Percentiles rank a stretch among this genome's conserved stretches.
These are phyloP conservation scores for Cystoderma amianthinum DNA, from an alignment of 768 basidiomycete genomes.

Conservation along the genomic window DNA sequence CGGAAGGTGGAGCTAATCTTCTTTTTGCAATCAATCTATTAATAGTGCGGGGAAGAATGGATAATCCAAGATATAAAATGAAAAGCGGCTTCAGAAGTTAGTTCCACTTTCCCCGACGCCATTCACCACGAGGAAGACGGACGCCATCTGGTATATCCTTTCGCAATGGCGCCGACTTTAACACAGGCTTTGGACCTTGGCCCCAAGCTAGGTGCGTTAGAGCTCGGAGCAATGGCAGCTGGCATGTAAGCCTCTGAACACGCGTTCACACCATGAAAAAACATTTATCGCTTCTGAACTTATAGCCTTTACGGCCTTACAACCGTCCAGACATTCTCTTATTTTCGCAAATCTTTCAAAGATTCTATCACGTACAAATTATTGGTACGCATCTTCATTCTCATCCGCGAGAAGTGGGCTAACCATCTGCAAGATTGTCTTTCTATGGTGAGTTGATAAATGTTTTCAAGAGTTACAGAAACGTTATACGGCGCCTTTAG, in stretches of 20 bases:
- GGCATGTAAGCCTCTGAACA: constrained; percentile 1
- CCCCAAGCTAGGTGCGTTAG: background rate
- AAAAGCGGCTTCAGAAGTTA: too few species aligned
- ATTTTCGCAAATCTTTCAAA: background rate
- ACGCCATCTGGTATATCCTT: too few species aligned
- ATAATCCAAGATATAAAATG: too few species aligned
- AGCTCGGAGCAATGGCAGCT: background rate
- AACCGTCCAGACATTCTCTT: background rate
- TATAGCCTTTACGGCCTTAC: background rate
- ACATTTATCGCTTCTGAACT: background rate
- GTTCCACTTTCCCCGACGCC: too few species aligned
- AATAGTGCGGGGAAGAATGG: too few species aligned
- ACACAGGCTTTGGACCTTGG: background rate
- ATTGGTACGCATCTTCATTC: background rate
- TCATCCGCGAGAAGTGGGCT: background rate
- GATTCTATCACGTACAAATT: background rate
- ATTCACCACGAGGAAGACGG: too few species aligned
- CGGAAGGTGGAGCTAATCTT: too few species aligned
- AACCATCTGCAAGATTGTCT: background rate
- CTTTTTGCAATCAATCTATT: too few species aligned
- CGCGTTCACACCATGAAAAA: too few species aligned
- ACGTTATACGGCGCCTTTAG: background rate
- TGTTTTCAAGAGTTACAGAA: background rate
- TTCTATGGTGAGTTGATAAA: background rate
- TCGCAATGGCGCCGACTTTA: background rate